Base-by-base conservation (phyloP, 2,329 filamentous ascomycete species). In the Sporothrix pseudoabietina region DNA sequence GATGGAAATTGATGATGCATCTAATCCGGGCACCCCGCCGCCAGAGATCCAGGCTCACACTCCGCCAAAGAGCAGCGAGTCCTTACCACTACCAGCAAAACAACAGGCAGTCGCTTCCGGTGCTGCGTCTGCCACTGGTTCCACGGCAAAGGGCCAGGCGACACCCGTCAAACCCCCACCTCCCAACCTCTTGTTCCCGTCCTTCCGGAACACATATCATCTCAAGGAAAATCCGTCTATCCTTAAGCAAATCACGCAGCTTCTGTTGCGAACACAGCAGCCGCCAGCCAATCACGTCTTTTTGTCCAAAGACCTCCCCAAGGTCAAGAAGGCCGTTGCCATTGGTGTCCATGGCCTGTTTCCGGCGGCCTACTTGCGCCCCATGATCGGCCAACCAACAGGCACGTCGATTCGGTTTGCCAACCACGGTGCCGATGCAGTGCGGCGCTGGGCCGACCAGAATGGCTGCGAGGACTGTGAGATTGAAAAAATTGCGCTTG, bases 331-430 rank as follows among this genome's bases (percentile, higher is more conserved):
- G 77, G 96, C 96, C 14, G 86, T 99, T 5, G 94, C 94, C 0
- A 97, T 99, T 77, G 96, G 96, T 54, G 90, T 99, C 0, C 96
- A 99, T 80, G 96, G 96, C 0, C 92, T 97, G 74, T 98, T 98
- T 77, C 96, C 96, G 0, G 94, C 94, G 0, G 89, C 92, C 0
- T 88, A 97, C 57, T 86, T 99, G 49, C 91, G 96, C n/a, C 92
- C 91, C 26, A 92, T 99, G 77, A 91, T 98, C 19, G 96, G 96
- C 0, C 95, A 97, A 78, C 96, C 96, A 0, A 99, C 94, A 0
- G 96, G 96, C 6, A 99, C 96, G 0, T 98, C 95, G 0, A 90
- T 98, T 73, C 91, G 94, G 55, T 99, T 99, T 79, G 94, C 94
- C 10, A 95, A 92, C 76, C 91, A 95, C 78, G 92, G 92, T 22